Base-by-base conservation (phyloP, 2,329 filamentous ascomycete genomes). In the Diaporthe helianthi region DNA sequence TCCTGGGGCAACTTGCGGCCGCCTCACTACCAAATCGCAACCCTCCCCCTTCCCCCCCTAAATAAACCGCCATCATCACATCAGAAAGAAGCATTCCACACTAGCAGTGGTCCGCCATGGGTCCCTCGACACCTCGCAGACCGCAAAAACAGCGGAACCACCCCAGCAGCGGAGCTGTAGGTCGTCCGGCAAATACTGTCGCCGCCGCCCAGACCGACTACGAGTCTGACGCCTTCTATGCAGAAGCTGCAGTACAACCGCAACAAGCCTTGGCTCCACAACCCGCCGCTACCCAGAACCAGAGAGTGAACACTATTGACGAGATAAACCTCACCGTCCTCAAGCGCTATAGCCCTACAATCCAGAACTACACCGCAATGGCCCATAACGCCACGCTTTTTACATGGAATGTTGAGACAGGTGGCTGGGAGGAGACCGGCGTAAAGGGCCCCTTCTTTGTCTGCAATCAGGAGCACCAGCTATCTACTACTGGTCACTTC, bases 371-470 rank as follows among this genome's bases (percentile, higher is more conserved):
- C 76, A 84, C 93, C 72, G 91, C 92, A 72, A 91, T 96, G 73
- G 93, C 93, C 7, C 91, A 92, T 38, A 97, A 95, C 76, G 92
- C 92, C 31, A 93, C 96, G 44, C 87, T 98, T 73, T 98, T 98
- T 83, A 87, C 87, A 58, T 96, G 97, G 82, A 88, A 86, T 71
- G 84, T 88, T 55, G 80, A 84, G 5, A 85, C 88, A 3, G 83
- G 87, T 65, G 81, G 84, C 70, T 98, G 96, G 96, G 92, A 96
- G 77, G 97, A 97, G 83, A 88, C 87, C 54, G 92, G 90, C 68
- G 87, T 94, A 13, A 94, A 97, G 80, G 96, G 96, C 47, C 92
- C 93, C 15, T 83, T 98, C 73, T 99, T 98, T 79, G 88, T 98
- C 65, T 97, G 93, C 83, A 86, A 92, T 72, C 85, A 88, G 76